Evolutionary conservation across 768 basidiomycete genomes (phyloP).

Genomic region (Rubroboletus pulcherrimus): DNA sequence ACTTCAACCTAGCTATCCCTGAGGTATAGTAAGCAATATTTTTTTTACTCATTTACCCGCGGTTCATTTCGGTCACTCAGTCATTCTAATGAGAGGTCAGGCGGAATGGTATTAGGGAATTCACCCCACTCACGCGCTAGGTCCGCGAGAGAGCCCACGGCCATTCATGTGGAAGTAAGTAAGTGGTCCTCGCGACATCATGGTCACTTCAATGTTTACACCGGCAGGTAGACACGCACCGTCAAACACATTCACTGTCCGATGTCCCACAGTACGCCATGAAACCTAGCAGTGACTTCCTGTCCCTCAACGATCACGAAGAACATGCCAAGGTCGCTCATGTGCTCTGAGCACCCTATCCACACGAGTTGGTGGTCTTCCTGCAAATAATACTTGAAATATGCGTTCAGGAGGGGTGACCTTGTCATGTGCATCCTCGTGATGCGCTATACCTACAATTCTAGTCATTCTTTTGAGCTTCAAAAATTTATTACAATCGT

Average conservation of each 20-base stretch:
- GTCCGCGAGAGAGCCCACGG: constrained; percentile 13
- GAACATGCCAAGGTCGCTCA: constrained; percentile 13
- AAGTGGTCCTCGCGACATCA: not conserved
- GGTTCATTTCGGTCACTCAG: constrained; percentile 9
- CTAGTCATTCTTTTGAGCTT: constrained; percentile 9
- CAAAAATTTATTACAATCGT: not conserved
- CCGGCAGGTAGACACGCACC: constrained; percentile 29
- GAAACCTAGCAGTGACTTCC: constrained; percentile 23
- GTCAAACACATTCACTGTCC: constrained; percentile 22
- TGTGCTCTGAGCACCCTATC: constrained; percentile 8
- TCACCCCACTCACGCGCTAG: constrained; percentile 15
- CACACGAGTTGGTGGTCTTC: not conserved
- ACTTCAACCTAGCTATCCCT: constrained; percentile 34
- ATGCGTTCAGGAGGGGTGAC: not conserved
- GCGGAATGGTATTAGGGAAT: constrained; percentile 15
- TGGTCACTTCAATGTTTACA: constrained; percentile 1
- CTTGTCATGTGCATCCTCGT: not conserved
- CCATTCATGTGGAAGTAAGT: constrained; percentile 35
- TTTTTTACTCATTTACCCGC: not conserved
- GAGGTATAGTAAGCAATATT: constrained; percentile 30
- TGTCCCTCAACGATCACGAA: constrained; percentile 22
- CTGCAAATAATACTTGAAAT: not conserved
- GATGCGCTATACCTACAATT: constrained; percentile 1
- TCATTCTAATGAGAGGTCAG: constrained; percentile 19
- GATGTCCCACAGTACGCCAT: constrained; percentile 21